Conservation (phyloP, 1,284 basidiomycete genomes). For the Coniferiporia sulphurascens region DNA sequence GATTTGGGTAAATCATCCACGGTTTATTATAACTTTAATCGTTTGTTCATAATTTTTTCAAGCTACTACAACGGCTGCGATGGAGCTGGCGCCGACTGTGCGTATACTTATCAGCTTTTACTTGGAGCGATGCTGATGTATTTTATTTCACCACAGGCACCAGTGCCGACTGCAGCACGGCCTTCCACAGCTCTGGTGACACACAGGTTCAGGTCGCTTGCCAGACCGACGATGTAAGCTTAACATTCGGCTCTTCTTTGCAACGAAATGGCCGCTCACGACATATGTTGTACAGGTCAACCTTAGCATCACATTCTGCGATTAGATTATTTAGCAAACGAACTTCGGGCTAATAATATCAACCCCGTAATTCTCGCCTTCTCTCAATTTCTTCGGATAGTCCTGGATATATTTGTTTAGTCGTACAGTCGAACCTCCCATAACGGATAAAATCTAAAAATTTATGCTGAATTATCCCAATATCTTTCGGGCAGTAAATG, state of each 20-base stretch:
- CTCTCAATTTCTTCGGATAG: too few relatives aligned
- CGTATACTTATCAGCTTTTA: background rate
- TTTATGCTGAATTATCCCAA: too few relatives aligned
- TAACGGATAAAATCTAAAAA: too few relatives aligned
- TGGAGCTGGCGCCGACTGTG: conserved; percentile 21
- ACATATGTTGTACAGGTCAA: conserved; percentile 17
- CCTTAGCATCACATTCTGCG: conserved; percentile 23
- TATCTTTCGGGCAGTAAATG: too few relatives aligned
- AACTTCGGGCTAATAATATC: background rate
- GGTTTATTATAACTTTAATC: background rate
- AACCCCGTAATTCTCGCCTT: too few relatives aligned
- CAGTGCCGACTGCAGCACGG: conserved; percentile 18
- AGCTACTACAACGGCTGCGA: conserved; percentile 23
- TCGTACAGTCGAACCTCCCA: too few relatives aligned
- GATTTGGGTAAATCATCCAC: conserved; percentile 17
- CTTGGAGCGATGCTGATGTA: background rate
- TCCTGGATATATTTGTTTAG: too few relatives aligned
- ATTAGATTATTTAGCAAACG: conserved; percentile 6
- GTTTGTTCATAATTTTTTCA: background rate
- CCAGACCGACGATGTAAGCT: conserved; percentile 20
- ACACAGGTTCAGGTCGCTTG: conserved; percentile 21
- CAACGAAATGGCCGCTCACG: background rate
- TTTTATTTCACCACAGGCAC: conserved; percentile 13
- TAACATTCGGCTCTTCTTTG: background rate
- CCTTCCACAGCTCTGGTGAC: conserved; percentile 20